Evolutionary conservation across 352 stramenopile species (phyloP).

Genomic region (Halophytophthora polymorphica): DNA sequence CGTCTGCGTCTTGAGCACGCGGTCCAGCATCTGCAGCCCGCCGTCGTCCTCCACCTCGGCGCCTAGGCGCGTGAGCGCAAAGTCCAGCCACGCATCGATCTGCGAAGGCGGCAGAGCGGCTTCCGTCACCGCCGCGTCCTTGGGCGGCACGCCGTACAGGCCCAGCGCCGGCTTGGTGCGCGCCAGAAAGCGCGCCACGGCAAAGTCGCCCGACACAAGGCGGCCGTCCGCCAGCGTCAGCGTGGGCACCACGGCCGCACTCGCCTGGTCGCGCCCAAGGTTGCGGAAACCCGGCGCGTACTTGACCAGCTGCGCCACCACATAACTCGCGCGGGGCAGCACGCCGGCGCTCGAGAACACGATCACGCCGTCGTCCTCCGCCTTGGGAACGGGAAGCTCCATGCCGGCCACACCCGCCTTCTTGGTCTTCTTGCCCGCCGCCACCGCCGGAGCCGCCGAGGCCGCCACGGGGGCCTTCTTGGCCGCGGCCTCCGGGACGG

Average conservation of each 20-base stretch:
- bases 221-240: constrained; percentile 47
- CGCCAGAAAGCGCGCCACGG: constrained; percentile 67
- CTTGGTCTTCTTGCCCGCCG: constrained; percentile 24
- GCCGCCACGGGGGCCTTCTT: constrained; percentile 10
- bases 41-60: constrained; percentile 27
- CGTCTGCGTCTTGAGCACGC: constrained; percentile 84
- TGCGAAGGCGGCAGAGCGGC: constrained; percentile 40
- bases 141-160: constrained; percentile 55
- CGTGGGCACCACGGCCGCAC: constrained; percentile 59
- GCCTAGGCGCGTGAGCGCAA: constrained; percentile 67
- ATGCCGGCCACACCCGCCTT: constrained; percentile 29
- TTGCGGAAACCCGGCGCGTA: constrained; percentile 51
- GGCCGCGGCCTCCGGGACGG: constrained; percentile 3
- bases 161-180: constrained; percentile 39
- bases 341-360: constrained; percentile 55
- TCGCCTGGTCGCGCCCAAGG: constrained; percentile 32
- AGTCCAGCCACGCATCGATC: constrained; percentile 94
- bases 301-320: constrained; percentile 59
- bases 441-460: constrained; percentile 6
- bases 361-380: constrained; percentile 51
- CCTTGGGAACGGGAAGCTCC: constrained; percentile 38
- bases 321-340: constrained; percentile 62
- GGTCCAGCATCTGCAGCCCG: constrained; percentile 85
- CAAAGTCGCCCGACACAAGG: constrained; percentile 79
- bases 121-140: constrained; percentile 38